Conservation (phyloP, 305 asterid species). For the Fraxinus greggii region DNA sequence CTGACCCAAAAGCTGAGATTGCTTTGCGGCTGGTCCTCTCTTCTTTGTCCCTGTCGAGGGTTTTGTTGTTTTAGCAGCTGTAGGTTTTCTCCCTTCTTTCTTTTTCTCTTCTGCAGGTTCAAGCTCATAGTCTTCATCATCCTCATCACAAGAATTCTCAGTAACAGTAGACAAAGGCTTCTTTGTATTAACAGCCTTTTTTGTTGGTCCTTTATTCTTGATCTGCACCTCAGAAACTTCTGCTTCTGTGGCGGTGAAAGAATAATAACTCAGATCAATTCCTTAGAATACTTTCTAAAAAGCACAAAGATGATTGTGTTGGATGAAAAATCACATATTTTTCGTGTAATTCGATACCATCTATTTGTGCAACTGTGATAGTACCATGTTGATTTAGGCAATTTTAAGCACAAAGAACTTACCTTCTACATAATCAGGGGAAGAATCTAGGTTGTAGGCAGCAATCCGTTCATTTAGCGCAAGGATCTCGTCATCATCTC, state of each 20-base stretch:
- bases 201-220: constrained; percentile 50
- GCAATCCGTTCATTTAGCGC: constrained; percentile 74
- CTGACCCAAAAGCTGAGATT: neutral
- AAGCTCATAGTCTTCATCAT: constrained; percentile 43
- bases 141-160: constrained; percentile 49
- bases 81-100: constrained; percentile 57
- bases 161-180: constrained; percentile 37
- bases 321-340: neutral
- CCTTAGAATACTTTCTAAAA: neutral
- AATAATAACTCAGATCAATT: neutral
- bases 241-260: constrained; percentile 46
- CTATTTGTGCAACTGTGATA: neutral
- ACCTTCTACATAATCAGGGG: constrained; percentile 77
- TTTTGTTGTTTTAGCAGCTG: constrained; percentile 42
- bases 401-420: constrained; percentile 9
- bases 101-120: constrained; percentile 41
- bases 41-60: constrained; percentile 60
- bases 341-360: neutral
- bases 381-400: neutral
- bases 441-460: constrained; percentile 74
- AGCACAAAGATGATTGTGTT: neutral
- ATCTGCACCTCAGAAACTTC: constrained; percentile 36
- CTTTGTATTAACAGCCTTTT: constrained; percentile 54
- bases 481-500: constrained; percentile 55
- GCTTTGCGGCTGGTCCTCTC: neutral